Percentiles rank a stretch among this genome's conserved stretches.
These are phyloP conservation scores for Colletotrichum agaves DNA, from an alignment of 2,329 filamentous ascomycete species.

Conservation along the genomic window DNA sequence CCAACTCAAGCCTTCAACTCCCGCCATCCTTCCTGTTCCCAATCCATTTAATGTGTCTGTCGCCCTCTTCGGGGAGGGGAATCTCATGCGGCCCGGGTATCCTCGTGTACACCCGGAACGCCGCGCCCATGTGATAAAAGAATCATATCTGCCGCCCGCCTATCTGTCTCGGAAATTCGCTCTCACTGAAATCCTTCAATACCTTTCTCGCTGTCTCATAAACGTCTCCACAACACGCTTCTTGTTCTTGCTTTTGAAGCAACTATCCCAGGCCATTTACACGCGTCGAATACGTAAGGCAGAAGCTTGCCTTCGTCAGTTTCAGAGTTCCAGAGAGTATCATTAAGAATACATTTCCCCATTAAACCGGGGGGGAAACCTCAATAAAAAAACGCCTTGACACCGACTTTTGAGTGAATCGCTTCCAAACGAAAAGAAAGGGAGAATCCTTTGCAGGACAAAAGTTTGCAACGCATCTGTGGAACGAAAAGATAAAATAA, in stretches of 20 bases:
- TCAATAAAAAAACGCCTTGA: slow-evolving; percentile 12
- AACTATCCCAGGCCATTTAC: slow-evolving; percentile 5
- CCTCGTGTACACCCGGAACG: slow-evolving; percentile 35
- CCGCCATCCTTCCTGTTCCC: background rate
- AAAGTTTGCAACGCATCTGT: slow-evolving; percentile 10
- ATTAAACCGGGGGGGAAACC: background rate
- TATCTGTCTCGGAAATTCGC: background rate
- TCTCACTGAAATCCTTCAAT: background rate
- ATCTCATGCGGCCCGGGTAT: slow-evolving; percentile 14
- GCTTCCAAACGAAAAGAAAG: slow-evolving; percentile 29
- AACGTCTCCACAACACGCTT: no score
- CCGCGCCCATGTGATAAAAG: slow-evolving; percentile 11
- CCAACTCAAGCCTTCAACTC: background rate
- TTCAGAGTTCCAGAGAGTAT: background rate
- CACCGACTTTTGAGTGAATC: slow-evolving; percentile 32
- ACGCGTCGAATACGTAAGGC: background rate
- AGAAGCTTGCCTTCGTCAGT: background rate
- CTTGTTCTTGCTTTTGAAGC: background rate
- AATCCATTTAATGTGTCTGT: background rate
- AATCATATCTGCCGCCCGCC: background rate
- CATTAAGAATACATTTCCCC: slow-evolving; percentile 15
- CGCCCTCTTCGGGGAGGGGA: background rate
- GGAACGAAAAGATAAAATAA: background rate
- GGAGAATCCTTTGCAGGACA: slow-evolving; percentile 18
- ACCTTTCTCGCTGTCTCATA: background rate